phyloP scores from a whole-genome alignment of 1,284 basidiomycete species.

The Tausonia pullulans region DNA sequence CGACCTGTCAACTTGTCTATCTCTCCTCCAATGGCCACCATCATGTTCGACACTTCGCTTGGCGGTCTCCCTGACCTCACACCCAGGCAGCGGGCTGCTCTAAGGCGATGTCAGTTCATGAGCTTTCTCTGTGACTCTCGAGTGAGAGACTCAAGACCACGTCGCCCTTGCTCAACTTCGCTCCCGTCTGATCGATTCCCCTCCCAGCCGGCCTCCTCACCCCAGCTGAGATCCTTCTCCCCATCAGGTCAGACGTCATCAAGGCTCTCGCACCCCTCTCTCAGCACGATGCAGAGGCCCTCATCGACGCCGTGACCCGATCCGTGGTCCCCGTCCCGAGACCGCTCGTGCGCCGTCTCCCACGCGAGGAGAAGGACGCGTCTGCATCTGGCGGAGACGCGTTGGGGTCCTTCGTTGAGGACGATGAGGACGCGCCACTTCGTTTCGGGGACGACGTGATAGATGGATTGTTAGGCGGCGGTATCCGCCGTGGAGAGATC shows the following conservation, averaged over 20 bases:
- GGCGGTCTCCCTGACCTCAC: neutral
- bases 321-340: neutral
- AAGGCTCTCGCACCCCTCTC: constrained; percentile 1
- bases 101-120: constrained; percentile 1
- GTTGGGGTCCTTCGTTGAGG: neutral
- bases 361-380: neutral
- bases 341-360: neutral
- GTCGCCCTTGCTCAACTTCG: neutral
- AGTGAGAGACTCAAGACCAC: too few species aligned
- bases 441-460: constrained; percentile 8
- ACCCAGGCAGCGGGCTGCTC: constrained; percentile 3
- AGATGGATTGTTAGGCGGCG: constrained; percentile 13
- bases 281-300: neutral
- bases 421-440: neutral
- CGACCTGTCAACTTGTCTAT: too few species aligned
- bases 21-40: too few species aligned
- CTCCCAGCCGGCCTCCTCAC: constrained; percentile 4
- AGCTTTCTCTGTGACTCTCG: neutral
- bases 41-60: constrained; percentile 7
- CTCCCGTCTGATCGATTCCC: neutral
- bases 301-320: constrained; percentile 1
- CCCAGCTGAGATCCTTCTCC: constrained; percentile 12
- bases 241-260: neutral
- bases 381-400: neutral
- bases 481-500: neutral